These are phyloP conservation scores for Termitomyces sp. DNA, from an alignment of 768 basidiomycete genomes.

Conservation along the genomic window DNA sequence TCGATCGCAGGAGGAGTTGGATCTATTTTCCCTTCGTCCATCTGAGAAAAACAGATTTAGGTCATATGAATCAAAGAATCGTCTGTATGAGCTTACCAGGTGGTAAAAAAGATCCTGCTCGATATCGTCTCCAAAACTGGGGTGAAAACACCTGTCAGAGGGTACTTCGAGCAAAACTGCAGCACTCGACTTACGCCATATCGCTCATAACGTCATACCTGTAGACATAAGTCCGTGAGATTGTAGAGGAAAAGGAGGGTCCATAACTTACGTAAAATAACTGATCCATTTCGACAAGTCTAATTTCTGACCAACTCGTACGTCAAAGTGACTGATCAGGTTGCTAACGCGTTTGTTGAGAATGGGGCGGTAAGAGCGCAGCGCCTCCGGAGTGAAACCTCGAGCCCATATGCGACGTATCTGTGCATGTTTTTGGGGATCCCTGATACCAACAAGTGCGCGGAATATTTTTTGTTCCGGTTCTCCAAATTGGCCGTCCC, in stretches of 20 bases:
- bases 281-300: constrained; percentile 30
- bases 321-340: constrained; percentile 16
- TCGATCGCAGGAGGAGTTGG: constrained; percentile 9
- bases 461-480: constrained; percentile 11
- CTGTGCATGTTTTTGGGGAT: constrained; percentile 25
- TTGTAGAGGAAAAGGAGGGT: background rate
- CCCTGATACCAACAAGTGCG: constrained; percentile 23
- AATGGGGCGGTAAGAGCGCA: constrained; percentile 22
- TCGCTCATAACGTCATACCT: constrained; percentile 37
- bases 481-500: constrained; percentile 24
- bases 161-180: background rate
- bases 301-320: constrained; percentile 11
- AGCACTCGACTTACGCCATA: constrained; percentile 23
- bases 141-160: background rate
- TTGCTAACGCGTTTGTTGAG: constrained; percentile 15
- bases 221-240: background rate
- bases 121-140: constrained; percentile 23
- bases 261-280: constrained; percentile 28
- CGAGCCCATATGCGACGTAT: constrained; percentile 35
- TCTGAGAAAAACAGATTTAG: constrained; percentile 1
- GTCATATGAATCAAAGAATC: background rate
- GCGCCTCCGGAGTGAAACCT: constrained; percentile 26
- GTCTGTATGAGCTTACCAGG: constrained; percentile 7
- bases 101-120: constrained; percentile 18
- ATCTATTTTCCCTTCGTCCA: constrained; percentile 17